Percentiles rank a stretch among this genome's conserved stretches.
phyloP scores from a whole-genome alignment of 2,329 filamentous ascomycete species.

The Pyrenophora seminiperda region DNA sequence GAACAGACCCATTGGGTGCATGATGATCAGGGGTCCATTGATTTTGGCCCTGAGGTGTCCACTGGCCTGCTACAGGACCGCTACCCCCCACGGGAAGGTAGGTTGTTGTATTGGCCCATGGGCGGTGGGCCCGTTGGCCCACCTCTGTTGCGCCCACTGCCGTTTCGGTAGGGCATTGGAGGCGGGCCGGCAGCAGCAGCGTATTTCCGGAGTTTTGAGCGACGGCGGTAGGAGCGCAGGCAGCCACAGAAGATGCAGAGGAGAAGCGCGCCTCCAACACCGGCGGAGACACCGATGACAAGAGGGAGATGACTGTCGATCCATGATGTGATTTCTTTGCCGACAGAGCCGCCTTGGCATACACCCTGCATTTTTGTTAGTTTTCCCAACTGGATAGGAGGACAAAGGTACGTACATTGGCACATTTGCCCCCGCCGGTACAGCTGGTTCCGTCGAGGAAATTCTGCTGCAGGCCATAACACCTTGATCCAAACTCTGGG shows the following conservation, averaged over 20 bases:
- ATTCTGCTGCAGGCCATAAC: conserved; percentile 81
- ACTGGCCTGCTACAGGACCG: too few relatives aligned
- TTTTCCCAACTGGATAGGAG: background rate
- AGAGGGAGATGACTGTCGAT: conserved; percentile 77
- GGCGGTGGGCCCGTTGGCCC: conserved; percentile 1
- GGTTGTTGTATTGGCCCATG: conserved; percentile 12
- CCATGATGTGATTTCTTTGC: conserved; percentile 75
- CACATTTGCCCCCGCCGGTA: conserved; percentile 76
- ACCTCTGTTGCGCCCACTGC: conserved; percentile 1
- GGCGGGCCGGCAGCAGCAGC: conserved; percentile 21
- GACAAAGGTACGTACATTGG: conserved; percentile 59
- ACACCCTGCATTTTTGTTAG: conserved; percentile 58
- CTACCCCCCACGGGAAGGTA: background rate
- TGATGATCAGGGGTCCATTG: conserved; percentile 4
- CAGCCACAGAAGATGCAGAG: conserved; percentile 72
- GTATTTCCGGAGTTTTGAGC: conserved; percentile 26
- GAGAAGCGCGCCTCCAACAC: conserved; percentile 70
- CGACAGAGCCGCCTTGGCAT: conserved; percentile 73
- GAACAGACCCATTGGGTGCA: conserved; percentile 10
- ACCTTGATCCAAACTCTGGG: conserved; percentile 68
- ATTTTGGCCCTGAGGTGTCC: conserved; percentile 1
- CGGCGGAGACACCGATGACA: conserved; percentile 77
- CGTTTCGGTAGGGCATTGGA: conserved; percentile 9
- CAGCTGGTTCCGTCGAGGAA: conserved; percentile 92
- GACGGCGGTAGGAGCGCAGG: conserved; percentile 56